phyloP scores from a whole-genome alignment of 306 rosid genomes.

The Quercus gilva region DNA sequence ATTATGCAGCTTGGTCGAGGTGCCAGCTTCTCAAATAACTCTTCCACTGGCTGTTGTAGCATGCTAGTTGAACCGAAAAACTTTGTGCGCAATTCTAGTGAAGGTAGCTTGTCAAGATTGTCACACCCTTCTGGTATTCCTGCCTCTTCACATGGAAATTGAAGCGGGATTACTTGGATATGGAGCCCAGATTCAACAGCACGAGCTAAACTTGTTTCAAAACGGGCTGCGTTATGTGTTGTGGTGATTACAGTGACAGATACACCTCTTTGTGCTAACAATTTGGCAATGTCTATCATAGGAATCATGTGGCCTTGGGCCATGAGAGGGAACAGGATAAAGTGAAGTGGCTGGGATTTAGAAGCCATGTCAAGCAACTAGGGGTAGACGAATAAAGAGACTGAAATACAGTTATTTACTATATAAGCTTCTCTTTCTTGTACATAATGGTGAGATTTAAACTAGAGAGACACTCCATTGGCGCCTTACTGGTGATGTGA shows the following conservation, averaged over 20 bases:
- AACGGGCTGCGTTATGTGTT: conserved; percentile 34
- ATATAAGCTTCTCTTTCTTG: too few species aligned
- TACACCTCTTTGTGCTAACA: conserved; percentile 16
- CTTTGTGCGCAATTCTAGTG: neutral
- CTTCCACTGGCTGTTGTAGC: conserved; percentile 25
- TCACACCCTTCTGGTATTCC: conserved; percentile 46
- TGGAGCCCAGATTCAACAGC: conserved; percentile 11
- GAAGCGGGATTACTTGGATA: conserved; percentile 20
- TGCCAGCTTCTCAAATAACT: conserved; percentile 22
- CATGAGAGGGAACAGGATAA: neutral
- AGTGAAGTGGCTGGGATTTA: too few species aligned
- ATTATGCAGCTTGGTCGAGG: conserved; percentile 42
- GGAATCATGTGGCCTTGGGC: conserved; percentile 48
- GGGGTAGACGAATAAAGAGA: too few species aligned
- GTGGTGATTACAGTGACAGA: conserved; percentile 36
- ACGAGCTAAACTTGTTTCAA: neutral
- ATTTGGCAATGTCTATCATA: conserved; percentile 37
- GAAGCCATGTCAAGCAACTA: too few species aligned
- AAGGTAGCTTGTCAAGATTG: conserved; percentile 40
- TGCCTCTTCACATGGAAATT: conserved; percentile 32
- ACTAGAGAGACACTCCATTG: too few species aligned
- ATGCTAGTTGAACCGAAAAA: conserved; percentile 29
- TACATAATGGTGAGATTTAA: too few species aligned
- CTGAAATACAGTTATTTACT: too few species aligned
- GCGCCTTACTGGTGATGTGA: too few species aligned